phyloP scores from a whole-genome alignment of 2,329 filamentous ascomycete species.

The Davidsoniella neocaledoniae region DNA sequence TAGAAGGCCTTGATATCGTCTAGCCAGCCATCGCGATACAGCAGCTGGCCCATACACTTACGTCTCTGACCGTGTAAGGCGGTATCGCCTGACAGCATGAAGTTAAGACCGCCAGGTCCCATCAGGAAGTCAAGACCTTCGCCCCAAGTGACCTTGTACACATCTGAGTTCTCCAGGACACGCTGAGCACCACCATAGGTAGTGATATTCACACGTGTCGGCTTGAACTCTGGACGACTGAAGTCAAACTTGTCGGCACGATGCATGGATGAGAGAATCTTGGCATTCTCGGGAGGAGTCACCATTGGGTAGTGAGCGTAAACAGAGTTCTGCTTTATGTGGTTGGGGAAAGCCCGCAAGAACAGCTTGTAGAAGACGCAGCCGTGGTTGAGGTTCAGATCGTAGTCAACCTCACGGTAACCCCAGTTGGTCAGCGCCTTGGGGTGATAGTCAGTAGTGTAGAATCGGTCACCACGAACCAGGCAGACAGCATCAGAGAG shows the following conservation, averaged over 20 bases:
- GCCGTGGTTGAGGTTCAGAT: slow-evolving; percentile 60
- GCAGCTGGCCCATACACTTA: slow-evolving; percentile 35
- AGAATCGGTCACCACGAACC: slow-evolving; percentile 62
- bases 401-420: slow-evolving; percentile 56
- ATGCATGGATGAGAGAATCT: slow-evolving; percentile 50
- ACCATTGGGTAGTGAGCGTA: slow-evolving; percentile 66
- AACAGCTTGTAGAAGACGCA: slow-evolving; percentile 77
- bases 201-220: slow-evolving; percentile 36
- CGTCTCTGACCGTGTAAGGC: slow-evolving; percentile 32
- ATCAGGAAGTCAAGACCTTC: slow-evolving; percentile 47
- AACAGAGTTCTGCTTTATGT: slow-evolving; percentile 61
- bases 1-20: slow-evolving; percentile 50
- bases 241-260: slow-evolving; percentile 55
- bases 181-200: slow-evolving; percentile 45
- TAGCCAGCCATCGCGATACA: slow-evolving; percentile 47
- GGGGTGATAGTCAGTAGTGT: slow-evolving; percentile 61
- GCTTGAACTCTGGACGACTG: slow-evolving; percentile 37
- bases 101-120: slow-evolving; percentile 33
- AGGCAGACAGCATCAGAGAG: slow-evolving; percentile 65
- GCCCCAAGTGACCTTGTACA: slow-evolving; percentile 50
- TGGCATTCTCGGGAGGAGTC: slow-evolving; percentile 53
- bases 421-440: slow-evolving; percentile 71
- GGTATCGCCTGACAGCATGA: slow-evolving; percentile 38
- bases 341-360: slow-evolving; percentile 56
- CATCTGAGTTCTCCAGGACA: slow-evolving; percentile 41